Percentiles rank a stretch among this genome's conserved stretches.
phyloP scores from a whole-genome alignment of 23 red algal genomes.

The Gracilaria caudata region DNA sequence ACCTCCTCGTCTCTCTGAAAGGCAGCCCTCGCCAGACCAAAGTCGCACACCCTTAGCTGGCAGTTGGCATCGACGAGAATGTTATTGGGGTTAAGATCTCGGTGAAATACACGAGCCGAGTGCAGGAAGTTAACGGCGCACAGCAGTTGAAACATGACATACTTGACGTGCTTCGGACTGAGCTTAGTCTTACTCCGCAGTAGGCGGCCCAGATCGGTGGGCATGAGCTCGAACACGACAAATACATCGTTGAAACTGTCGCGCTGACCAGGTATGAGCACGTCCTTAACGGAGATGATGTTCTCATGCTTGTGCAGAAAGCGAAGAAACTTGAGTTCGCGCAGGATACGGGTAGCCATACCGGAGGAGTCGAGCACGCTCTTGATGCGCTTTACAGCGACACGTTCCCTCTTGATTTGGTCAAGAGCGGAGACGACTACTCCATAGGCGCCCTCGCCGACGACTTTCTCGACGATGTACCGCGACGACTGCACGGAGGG shows the following conservation, averaged over 20 bases:
- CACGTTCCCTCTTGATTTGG: conserved; percentile 74
- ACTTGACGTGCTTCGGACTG: conserved; percentile 78
- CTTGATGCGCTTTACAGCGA: conserved; percentile 95
- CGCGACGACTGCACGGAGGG: conserved; percentile 57
- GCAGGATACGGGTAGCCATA: conserved; percentile 90
- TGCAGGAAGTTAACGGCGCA: conserved; percentile 89
- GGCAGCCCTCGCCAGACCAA: conserved; percentile 88
- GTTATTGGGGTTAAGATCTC: conserved; percentile 96
- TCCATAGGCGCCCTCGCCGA: conserved; percentile 97
- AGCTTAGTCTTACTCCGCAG: conserved; percentile 80
- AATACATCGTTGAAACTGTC: conserved; percentile 94
- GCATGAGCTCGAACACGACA: conserved; percentile 98
- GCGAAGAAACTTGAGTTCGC: conserved; percentile 97
- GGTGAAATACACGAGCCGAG: conserved; percentile 86
- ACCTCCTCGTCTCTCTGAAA: conserved; percentile 73
- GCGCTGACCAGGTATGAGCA: conserved; percentile 75
- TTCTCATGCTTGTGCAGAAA: conserved; percentile 93
- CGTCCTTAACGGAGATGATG: conserved; percentile 91
- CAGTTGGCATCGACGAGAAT: conserved; percentile 90
- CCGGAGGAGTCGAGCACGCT: conserved; percentile 79
- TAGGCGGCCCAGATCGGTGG: conserved; percentile 86
- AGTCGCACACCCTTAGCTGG: conserved; percentile 93
- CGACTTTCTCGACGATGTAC: conserved; percentile 70
- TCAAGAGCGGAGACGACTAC: conserved; percentile 87
- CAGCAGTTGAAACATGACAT: conserved; percentile 95